Conservation (phyloP, 441 rosid genomes). For the Pelargonium cotyledonis region DNA sequence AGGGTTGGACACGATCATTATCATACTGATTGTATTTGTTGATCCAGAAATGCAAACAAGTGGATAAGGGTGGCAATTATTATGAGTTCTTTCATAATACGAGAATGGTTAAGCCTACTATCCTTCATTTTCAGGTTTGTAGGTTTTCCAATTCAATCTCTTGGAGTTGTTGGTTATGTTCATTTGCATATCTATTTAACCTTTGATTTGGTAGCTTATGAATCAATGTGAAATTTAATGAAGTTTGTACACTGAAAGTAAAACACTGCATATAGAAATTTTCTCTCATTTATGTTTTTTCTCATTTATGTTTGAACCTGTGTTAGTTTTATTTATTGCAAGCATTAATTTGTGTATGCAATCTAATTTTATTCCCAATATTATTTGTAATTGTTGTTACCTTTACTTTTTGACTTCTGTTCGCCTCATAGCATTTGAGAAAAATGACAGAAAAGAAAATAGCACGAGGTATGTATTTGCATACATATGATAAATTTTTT, state of each 20-base stretch:
- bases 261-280: neutral
- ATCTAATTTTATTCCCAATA: neutral
- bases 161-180: neutral
- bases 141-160: neutral
- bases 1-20: neutral
- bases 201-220: neutral
- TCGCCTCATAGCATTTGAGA: no score
- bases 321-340: neutral
- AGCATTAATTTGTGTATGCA: no score
- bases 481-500: no score
- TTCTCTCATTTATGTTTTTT: no score
- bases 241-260: neutral
- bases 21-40: neutral
- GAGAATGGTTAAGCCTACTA: constrained; percentile 39
- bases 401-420: no score
- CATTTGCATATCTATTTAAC: neutral
- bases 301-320: neutral
- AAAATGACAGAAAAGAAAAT: neutral
- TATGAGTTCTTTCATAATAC: constrained; percentile 37
- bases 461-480: neutral
- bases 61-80: constrained; percentile 32
- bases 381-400: neutral
- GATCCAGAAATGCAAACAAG: constrained; percentile 29
- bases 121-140: constrained; percentile 41
- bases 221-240: neutral